Base-by-base conservation (phyloP, 1,284 basidiomycete species). In the Ceratobasidium sp. region DNA sequence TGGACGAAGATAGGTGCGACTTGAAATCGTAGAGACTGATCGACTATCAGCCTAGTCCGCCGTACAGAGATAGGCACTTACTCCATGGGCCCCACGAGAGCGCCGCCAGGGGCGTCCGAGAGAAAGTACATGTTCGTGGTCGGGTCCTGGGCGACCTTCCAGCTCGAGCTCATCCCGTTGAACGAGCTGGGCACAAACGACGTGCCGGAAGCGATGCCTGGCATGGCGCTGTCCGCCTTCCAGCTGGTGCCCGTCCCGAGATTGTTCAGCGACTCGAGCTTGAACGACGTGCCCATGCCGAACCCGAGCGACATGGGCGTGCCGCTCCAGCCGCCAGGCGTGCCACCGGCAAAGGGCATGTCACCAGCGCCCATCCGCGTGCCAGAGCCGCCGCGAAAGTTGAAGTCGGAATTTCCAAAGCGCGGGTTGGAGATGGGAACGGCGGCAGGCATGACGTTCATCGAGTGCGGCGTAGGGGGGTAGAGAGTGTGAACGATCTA, bases 1-100 rank as follows among this genome's bases (percentile, higher is more conserved):
- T 74, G 33, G 77, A 81, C 15, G 80, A 76, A 44, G 78, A 78
- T 13, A 82, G 79, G 50, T 77, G 77, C 57, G 77, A 69, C 77
- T 78, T 80, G 77, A 80, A 80, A 74, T 79, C 78, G 46, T 75
- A 78, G 20, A 74, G 42, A 23, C 80, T 80, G 65, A 20, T 28
- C 44, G n/a, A 75, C 33, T 10, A 62, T 78, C 44, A 80, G 73
- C 28, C 52, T 54, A 54, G 38, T 17, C 40, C 62, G 62, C 64
- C 61, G 64, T 33, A 38, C 33, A 42, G 3, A 28, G 7, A 50
- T 17, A 2, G 33, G n/a, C 12, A 76, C 73, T 76, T 50, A 76
- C 73, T 76, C 73, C 73, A 76, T 76, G 40, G 73, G 62, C 20
- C 73, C 73, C 17, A 76, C 17, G 4, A 76, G 73, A 6, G 73